Base-by-base conservation (phyloP, 768 basidiomycete genomes). In the Pholiota microspora region DNA sequence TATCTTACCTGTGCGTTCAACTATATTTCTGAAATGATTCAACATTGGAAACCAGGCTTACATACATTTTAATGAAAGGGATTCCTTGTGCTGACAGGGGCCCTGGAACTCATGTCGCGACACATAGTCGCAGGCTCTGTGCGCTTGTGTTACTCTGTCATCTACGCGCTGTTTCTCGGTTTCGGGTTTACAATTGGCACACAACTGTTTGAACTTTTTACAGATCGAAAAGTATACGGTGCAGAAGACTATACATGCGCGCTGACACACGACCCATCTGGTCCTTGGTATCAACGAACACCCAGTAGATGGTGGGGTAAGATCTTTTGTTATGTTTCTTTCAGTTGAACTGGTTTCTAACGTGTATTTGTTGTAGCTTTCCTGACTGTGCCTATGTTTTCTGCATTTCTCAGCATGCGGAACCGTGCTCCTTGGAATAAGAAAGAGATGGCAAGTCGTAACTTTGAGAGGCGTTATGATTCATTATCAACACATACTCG, bases 61-160 rank as follows among this genome's bases (percentile, higher is more conserved):
- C 7, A 16, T 40, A 10, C n/a, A n/a, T n/a, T n/a, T n/a, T n/a
- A n/a, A 44, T 16, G 31, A 16, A 16, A 74, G 71, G 87, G 88
- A 6, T 86, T 86, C 56, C 81, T 88, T 48, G 83, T 89, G 8
- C 77, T 89, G 12, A 79, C 75, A 61, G 93, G 88, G 46, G 79
- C 85, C 9, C 81, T 94, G 27, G 92, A 94, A 64, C 71, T 93
- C 18, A 82, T 89, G 55, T 87, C 89, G 2, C 81, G 90, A 15
- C 89, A 89, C 57, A 86, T 95, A 62, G 83, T 92, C 27, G 77
- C 89, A 0, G 91, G 93, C n/a, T 86, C 89, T 9, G 91, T 94
- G 28, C 79, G 90, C 34, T 75, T 94, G 13, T 89, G 88, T 60
- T 94, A 89, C 62, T 81, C 89, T 23, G 76, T 89, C 49, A 78